Conservation (phyloP, 2,329 filamentous ascomycete genomes). For the Samsoniella hepiali region DNA sequence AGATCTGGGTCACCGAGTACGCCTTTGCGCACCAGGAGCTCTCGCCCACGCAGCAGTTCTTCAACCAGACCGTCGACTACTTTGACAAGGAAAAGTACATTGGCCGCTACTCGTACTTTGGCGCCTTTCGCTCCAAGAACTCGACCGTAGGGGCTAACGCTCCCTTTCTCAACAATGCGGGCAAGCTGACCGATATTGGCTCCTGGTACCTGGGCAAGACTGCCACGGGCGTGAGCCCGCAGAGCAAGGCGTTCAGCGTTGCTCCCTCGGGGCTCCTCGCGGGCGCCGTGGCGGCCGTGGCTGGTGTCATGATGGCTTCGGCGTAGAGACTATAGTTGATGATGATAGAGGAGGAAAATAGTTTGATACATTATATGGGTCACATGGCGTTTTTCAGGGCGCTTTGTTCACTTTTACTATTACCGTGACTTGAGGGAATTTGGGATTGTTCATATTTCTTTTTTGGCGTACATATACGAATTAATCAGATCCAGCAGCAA, state of each 20-base stretch:
- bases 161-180: constrained; percentile 65
- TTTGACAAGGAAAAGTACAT: constrained; percentile 59
- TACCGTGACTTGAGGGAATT: not conserved
- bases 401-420: not conserved
- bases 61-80: constrained; percentile 62
- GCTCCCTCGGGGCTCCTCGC: not conserved
- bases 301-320: constrained; percentile 2
- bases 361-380: not conserved
- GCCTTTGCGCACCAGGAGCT: constrained; percentile 59
- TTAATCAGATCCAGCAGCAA: not conserved
- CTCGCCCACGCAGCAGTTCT: constrained; percentile 59
- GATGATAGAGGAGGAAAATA: not conserved
- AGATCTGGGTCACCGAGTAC: constrained; percentile 79
- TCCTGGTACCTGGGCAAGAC: constrained; percentile 67
- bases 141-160: constrained; percentile 74
- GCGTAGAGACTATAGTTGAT: not conserved
- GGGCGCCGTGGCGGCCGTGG: constrained; percentile 1
- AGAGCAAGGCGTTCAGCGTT: constrained; percentile 20
- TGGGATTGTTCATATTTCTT: not conserved
- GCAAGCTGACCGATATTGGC: constrained; percentile 71
- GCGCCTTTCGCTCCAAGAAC: constrained; percentile 64
- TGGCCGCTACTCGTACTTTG: constrained; percentile 71
- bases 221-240: constrained; percentile 44
- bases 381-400: not conserved
- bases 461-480: not conserved